Conservation (phyloP, 1,284 basidiomycete genomes). For the Athelia sp. region DNA sequence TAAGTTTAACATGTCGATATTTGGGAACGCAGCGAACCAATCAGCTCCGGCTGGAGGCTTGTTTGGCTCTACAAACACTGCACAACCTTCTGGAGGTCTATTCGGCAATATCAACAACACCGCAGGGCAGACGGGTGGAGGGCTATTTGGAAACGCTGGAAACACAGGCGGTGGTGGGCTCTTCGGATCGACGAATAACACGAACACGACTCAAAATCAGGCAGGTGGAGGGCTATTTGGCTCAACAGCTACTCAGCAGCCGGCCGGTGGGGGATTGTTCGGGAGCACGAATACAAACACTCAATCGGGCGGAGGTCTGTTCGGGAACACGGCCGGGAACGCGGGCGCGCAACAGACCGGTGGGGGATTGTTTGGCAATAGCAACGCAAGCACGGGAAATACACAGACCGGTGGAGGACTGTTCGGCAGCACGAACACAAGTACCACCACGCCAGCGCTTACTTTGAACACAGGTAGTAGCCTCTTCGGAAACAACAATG, state of each 20-base stretch:
- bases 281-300: constrained; percentile 19
- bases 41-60: constrained; percentile 5
- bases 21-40: constrained; percentile 7
- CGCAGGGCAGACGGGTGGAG: neutral
- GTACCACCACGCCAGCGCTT: neutral
- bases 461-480: neutral
- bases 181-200: constrained; percentile 9
- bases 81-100: constrained; percentile 18
- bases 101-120: constrained; percentile 24
- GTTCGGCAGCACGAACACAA: constrained; percentile 15
- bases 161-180: no score
- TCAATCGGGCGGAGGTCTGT: constrained; percentile 25
- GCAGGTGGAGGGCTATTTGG: constrained; percentile 16
- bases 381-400: neutral
- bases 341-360: constrained; percentile 9
- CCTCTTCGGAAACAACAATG: constrained; percentile 1
- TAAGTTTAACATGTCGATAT: neutral
- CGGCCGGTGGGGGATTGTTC: constrained; percentile 28
- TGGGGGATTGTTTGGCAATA: constrained; percentile 17
- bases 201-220: constrained; percentile 9
- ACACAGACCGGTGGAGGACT: constrained; percentile 21
- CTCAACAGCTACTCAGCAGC: constrained; percentile 9
- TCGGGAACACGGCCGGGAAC: constrained; percentile 22
- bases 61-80: constrained; percentile 8
- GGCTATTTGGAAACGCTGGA: constrained; percentile 10